Conservation (phyloP, 257 asterid genomes). For the Verbena officinalis region DNA sequence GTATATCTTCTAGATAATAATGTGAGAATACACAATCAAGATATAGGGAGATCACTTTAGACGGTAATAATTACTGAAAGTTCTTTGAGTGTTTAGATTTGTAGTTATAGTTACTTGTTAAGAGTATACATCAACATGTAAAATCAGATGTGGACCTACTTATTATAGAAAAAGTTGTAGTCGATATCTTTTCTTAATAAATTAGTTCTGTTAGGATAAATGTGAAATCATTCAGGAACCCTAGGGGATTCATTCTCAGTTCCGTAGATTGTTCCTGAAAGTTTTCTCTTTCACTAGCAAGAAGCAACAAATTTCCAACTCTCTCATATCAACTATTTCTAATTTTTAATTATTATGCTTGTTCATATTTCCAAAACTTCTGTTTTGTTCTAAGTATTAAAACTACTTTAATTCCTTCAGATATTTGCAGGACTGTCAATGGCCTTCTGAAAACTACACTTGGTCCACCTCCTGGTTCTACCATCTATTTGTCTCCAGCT, state of each 20-base stretch:
- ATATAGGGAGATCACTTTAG: too few relatives aligned
- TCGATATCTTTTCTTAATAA: background rate
- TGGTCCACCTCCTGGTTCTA: conserved; percentile 76
- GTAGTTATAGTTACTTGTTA: background rate
- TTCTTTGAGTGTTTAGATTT: background rate
- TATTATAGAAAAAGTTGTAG: background rate
- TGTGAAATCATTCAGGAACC: background rate
- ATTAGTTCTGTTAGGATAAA: background rate
- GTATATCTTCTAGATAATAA: background rate
- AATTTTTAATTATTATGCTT: background rate
- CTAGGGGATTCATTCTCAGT: background rate
- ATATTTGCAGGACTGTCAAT: conserved; percentile 69
- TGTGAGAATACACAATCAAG: background rate
- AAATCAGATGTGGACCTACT: background rate
- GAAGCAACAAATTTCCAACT: background rate
- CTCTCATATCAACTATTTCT: background rate
- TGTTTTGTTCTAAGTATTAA: conserved; percentile 3
- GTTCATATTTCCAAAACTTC: background rate
- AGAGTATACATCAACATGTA: background rate
- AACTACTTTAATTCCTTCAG: conserved; percentile 42
- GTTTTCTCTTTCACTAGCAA: background rate
- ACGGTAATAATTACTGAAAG: too few relatives aligned
- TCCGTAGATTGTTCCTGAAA: background rate
- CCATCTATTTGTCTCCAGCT: conserved; percentile 64
- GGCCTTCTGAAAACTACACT: conserved; percentile 75